These are phyloP conservation scores for Yamadazyma jaroonii DNA, from an alignment of 1,139 yeast species.

Conservation along the genomic window DNA sequence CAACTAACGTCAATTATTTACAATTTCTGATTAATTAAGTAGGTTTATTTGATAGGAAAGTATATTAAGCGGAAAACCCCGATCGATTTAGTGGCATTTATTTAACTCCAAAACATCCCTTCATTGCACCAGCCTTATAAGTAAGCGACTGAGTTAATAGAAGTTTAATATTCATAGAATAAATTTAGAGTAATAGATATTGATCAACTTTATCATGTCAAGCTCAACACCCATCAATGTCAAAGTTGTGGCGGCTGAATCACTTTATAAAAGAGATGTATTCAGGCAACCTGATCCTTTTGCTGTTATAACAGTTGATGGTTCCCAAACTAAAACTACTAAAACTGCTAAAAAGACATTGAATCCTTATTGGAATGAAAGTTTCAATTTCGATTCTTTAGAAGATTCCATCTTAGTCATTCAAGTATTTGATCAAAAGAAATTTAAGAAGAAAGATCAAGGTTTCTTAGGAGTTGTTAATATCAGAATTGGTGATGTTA, in stretches of 20 bases:
- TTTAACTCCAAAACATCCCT: too few species aligned
- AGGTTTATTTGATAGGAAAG: too few species aligned
- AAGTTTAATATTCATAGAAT: background rate
- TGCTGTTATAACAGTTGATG: conserved; percentile 95
- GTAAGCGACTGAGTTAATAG: too few species aligned
- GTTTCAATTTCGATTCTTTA: conserved; percentile 71
- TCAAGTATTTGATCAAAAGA: conserved; percentile 95
- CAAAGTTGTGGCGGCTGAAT: conserved; percentile 93
- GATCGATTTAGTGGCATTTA: too few species aligned
- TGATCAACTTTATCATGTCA: conserved; percentile 4
- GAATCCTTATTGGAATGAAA: conserved; percentile 97
- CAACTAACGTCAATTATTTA: background rate
- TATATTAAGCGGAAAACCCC: too few species aligned
- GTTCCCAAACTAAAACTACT: conserved; percentile 93
- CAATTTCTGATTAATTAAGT: too few species aligned
- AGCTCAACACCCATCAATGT: conserved; percentile 50
- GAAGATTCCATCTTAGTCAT: conserved; percentile 87
- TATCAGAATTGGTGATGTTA: conserved; percentile 83
- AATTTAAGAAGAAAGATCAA: conserved; percentile 96
- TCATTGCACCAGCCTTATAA: too few species aligned
- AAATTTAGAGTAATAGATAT: background rate
- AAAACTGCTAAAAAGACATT: conserved; percentile 90
- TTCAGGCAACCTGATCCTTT: conserved; percentile 97
- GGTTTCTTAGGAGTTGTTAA: conserved; percentile 98
- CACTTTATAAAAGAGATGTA: conserved; percentile 91